Base-by-base conservation (phyloP, 2,329 filamentous ascomycete genomes). In the Penicillium sp. region DNA sequence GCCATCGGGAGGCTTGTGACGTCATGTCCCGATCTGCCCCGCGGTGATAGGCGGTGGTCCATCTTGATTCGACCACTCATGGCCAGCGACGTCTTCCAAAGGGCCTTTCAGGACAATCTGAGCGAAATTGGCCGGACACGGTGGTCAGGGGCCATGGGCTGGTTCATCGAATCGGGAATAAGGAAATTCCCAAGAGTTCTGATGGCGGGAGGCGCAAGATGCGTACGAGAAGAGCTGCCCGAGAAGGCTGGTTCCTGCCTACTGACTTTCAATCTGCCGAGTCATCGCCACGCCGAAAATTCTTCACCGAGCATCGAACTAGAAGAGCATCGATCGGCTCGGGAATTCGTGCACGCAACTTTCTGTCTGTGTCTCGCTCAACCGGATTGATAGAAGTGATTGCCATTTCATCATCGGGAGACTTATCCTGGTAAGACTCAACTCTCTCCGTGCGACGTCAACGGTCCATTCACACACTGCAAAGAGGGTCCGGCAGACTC, bases 21-120 rank as follows among this genome's bases (percentile, higher is more conserved):
- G 64, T 66, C 64, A 65, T 41, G 7, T 20, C 17, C 57, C 45
- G 49, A 51, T 52, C 37, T 22, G 39, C 37, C 47, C 61, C 55
- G 50, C 45, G 20, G 52, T 55, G 50, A 49, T 38, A 34, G 37
- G 28, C 38, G 31, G 39, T 58, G 48, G 55, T 56, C 45, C 49
- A 41, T 35, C 35, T 52, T 52, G 49, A 52, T 52, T 52, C 35
- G 49, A 52, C 17, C 49, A 11, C 35, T 1, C n/a, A 20, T n/a
- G 14, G 35, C 35, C 49, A 17, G 39, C 35, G n/a, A 52, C 49
- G 37, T 17, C 28, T 20, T n/a, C 14, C 20, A 20, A 25, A 11
- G 11, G 6, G 7, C 10, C 47, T n/a, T 45, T 57, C 60, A 52
- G 58, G 42, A 58, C 47, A 60, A 50, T 58, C 39, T 50, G 42